These are phyloP conservation scores for Melampsora abietis-canadensis DNA, from an alignment of 1,284 basidiomycete species.

Conservation along the genomic window DNA sequence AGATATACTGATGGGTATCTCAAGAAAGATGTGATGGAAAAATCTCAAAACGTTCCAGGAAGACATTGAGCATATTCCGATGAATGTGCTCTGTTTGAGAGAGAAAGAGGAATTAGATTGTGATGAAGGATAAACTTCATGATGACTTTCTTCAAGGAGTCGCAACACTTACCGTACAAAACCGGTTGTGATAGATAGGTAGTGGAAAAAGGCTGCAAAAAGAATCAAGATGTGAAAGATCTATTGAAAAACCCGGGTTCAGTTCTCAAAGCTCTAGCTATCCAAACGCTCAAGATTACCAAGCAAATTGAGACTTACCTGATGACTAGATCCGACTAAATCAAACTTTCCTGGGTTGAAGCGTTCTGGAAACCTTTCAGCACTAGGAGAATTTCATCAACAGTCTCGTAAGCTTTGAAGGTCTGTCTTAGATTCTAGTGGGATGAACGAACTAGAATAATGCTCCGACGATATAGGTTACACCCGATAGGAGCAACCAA, in stretches of 20 bases:
- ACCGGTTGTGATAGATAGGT: not conserved
- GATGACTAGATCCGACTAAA: conserved; percentile 71
- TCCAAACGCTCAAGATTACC: not conserved
- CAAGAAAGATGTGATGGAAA: too few relatives aligned
- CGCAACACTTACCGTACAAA: conserved; percentile 8
- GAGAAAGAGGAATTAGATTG: not conserved
- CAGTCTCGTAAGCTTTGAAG: conserved; percentile 42
- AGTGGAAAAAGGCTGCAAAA: not conserved
- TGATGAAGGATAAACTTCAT: not conserved
- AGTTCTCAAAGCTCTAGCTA: not conserved
- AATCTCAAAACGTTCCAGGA: not conserved
- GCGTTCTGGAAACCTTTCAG: conserved; percentile 75
- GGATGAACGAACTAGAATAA: conserved; percentile 60
- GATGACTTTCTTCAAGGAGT: not conserved
- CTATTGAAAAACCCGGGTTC: not conserved
- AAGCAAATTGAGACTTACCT: conserved; percentile 46
- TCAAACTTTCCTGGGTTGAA: conserved; percentile 76
- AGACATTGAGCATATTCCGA: conserved; percentile 4
- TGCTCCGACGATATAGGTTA: conserved; percentile 71
- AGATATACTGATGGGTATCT: too few relatives aligned
- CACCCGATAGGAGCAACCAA: conserved; percentile 67
- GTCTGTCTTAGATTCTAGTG: not conserved
- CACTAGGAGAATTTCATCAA: conserved; percentile 53
- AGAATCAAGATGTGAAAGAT: conserved; percentile 10
- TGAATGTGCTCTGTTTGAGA: not conserved